These are phyloP conservation scores for Musa balbisiana DNA, from an alignment of 202 grass and related monocot genomes.

Conservation along the genomic window DNA sequence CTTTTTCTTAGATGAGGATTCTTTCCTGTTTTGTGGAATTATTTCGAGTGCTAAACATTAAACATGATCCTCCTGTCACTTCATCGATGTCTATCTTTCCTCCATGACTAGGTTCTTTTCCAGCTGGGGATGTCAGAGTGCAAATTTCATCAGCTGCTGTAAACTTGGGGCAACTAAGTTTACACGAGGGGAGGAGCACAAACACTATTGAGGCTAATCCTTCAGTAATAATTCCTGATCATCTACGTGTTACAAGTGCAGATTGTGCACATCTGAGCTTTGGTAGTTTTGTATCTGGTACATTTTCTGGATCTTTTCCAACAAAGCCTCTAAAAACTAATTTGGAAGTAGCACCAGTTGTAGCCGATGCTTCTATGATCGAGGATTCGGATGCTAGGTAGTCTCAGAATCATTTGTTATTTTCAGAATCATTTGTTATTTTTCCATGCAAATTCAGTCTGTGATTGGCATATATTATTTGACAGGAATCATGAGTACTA, in stretches of 20 bases:
- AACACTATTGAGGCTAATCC: slow-evolving; percentile 56
- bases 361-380: slow-evolving; percentile 37
- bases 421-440: background rate
- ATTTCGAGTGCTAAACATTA: background rate
- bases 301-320: slow-evolving; percentile 75
- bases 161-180: slow-evolving; percentile 62
- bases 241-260: slow-evolving; percentile 77
- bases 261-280: slow-evolving; percentile 86
- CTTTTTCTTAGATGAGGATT: background rate
- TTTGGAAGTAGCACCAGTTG: slow-evolving; percentile 35
- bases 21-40: background rate
- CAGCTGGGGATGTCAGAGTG: slow-evolving; percentile 47
- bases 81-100: background rate
- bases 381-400: slow-evolving; percentile 67
- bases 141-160: slow-evolving; percentile 48
- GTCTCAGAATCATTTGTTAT: background rate
- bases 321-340: slow-evolving; percentile 41
- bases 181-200: slow-evolving; percentile 44
- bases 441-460: background rate
- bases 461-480: background rate
- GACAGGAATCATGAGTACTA: slow-evolving; percentile 78
- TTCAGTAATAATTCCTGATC: slow-evolving; percentile 96
- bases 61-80: background rate
- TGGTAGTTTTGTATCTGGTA: slow-evolving; percentile 87
- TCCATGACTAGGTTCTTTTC: slow-evolving; percentile 13